Conservation (phyloP, 192 early-diverging fungal species). For the Coemansia nantahalensis region DNA sequence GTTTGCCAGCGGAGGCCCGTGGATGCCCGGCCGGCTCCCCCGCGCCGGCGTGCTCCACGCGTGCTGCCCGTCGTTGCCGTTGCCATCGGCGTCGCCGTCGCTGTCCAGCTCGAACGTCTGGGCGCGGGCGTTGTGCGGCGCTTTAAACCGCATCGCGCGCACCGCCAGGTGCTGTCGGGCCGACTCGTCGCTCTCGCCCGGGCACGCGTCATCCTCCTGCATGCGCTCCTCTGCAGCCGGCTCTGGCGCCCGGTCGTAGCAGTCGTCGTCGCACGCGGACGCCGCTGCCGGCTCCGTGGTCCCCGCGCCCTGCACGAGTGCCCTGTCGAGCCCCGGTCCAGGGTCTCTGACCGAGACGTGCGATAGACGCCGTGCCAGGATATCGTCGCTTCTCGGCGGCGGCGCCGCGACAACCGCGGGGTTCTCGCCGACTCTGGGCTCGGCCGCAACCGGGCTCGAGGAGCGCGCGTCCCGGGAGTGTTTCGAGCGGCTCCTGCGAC, state of each 20-base stretch:
- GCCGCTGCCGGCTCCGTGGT: too few relatives aligned
- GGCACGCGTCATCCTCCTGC: too few relatives aligned
- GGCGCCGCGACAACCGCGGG: background rate
- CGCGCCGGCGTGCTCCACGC: background rate
- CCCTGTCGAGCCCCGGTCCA: too few relatives aligned
- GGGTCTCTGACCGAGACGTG: too few relatives aligned
- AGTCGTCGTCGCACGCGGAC: too few relatives aligned
- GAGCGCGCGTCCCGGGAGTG: too few relatives aligned
- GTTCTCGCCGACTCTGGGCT: too few relatives aligned
- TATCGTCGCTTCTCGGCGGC: background rate
- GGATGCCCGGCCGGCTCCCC: too few relatives aligned
- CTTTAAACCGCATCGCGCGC: conserved; percentile 41
- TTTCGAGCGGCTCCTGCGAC: conserved; percentile 3
- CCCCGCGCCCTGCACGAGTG: too few relatives aligned
- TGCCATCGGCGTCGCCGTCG: conserved; percentile 4
- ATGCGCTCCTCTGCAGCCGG: background rate
- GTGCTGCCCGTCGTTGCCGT: background rate
- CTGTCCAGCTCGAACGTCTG: conserved; percentile 46
- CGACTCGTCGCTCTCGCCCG: conserved; percentile 4
- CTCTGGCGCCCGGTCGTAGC: background rate
- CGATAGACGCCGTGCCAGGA: background rate
- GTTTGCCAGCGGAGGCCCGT: too few relatives aligned
- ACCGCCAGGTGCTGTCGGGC: conserved; percentile 29
- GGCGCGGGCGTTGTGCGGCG: conserved; percentile 38
- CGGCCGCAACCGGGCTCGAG: too few relatives aligned